Evolutionary conservation across 495 filamentous ascomycete species (phyloP).

Genomic region (Daldinia loculata): DNA sequence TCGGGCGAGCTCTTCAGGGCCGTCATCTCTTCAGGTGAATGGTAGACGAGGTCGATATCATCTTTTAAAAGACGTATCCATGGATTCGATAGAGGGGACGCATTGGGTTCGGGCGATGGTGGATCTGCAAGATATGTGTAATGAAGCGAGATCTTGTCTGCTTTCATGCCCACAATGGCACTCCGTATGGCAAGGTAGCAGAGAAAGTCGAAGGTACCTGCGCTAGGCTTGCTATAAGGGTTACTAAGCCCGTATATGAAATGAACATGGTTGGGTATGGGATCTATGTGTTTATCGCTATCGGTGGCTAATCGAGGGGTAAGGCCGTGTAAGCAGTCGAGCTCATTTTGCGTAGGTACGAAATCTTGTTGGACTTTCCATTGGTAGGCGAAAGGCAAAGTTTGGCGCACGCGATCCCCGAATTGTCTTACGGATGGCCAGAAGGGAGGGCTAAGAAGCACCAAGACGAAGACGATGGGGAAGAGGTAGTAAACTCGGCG

Average conservation of each 20-base stretch:
- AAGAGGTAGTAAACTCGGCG: conserved; percentile 36
- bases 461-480: conserved; percentile 37
- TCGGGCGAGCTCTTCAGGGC: conserved; percentile 42
- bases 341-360: conserved; percentile 47
- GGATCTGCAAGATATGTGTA: conserved; percentile 55
- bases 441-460: conserved; percentile 40
- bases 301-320: conserved; percentile 29
- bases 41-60: conserved; percentile 54
- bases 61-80: conserved; percentile 53
- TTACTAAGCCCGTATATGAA: conserved; percentile 57
- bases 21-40: conserved; percentile 48
- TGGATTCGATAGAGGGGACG: conserved; percentile 50
- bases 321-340: conserved; percentile 50
- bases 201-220: conserved; percentile 55
- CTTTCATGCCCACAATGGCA: conserved; percentile 54
- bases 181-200: conserved; percentile 56
- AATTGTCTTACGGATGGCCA: conserved; percentile 46
- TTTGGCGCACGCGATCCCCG: conserved; percentile 52
- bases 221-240: conserved; percentile 48
- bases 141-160: conserved; percentile 55
- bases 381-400: conserved; percentile 53
- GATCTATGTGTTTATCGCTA: conserved; percentile 34
- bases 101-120: conserved; percentile 48
- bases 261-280: conserved; percentile 59
- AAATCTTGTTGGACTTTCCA: conserved; percentile 53